A percentile compares a stretch with the other conserved stretches of the same genome.
phyloP scores from a whole-genome alignment of 2,329 filamentous ascomycete genomes.

The Trichoderma cornu-damae region DNA sequence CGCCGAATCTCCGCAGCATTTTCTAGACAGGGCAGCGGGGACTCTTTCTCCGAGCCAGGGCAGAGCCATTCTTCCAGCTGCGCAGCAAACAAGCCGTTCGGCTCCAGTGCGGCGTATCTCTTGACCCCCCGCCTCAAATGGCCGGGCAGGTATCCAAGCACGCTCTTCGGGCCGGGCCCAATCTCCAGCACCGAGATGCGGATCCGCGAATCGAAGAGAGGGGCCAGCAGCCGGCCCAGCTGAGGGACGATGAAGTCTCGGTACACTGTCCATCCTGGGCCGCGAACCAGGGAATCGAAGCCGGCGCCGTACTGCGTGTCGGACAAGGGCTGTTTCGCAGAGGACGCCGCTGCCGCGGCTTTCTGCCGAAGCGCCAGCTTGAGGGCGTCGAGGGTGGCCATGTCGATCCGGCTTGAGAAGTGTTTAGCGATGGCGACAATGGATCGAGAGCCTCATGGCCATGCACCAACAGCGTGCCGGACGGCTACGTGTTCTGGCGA shows the following conservation, averaged over 20 bases:
- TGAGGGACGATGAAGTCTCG: constrained; percentile 49
- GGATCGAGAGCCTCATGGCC: constrained; percentile 19
- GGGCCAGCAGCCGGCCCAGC: constrained; percentile 37
- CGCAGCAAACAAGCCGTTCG: constrained; percentile 43
- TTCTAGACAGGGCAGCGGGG: constrained; percentile 40
- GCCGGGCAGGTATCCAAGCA: constrained; percentile 46
- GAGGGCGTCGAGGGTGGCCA: constrained; percentile 7
- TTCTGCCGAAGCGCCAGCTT: constrained; percentile 9
- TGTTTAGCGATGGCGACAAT: constrained; percentile 18
- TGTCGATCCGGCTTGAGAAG: neutral
- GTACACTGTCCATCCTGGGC: constrained; percentile 38
- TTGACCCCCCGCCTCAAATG: constrained; percentile 40
- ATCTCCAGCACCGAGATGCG: constrained; percentile 54
- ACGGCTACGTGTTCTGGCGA: too few relatives aligned
- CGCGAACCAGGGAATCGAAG: constrained; percentile 40
- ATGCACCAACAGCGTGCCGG: too few relatives aligned
- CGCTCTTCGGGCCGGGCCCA: constrained; percentile 51
- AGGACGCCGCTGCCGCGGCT: constrained; percentile 21
- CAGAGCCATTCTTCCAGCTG: constrained; percentile 41
- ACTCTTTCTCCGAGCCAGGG: constrained; percentile 25
- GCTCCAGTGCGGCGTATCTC: constrained; percentile 51
- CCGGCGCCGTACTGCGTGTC: constrained; percentile 46
- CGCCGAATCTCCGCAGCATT: constrained; percentile 36
- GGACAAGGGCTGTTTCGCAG: constrained; percentile 35
- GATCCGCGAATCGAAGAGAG: constrained; percentile 38